A percentile compares a stretch with the other conserved stretches of the same genome.
Conservation (phyloP, 2,329 filamentous ascomycete genomes). For the Aspergillus terreus region DNA sequence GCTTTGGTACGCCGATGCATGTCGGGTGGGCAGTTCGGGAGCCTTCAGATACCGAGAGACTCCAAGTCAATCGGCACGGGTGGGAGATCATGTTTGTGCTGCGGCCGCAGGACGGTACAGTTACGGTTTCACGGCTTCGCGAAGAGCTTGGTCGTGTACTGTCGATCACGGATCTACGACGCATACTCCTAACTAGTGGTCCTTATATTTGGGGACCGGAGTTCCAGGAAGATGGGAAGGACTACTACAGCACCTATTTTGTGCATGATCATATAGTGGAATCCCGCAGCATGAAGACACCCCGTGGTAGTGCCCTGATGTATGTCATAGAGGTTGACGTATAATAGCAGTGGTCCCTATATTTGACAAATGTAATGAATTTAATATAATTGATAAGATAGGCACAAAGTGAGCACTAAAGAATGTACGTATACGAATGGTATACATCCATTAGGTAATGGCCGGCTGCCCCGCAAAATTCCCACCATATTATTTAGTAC, state of each 20-base stretch:
- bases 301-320: neutral
- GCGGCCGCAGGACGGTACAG: neutral
- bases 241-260: neutral
- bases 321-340: neutral
- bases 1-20: neutral
- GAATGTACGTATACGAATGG: neutral
- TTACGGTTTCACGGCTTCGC: neutral
- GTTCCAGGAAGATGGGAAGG: neutral
- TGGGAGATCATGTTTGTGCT: neutral
- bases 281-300: neutral
- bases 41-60: neutral
- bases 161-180: neutral
- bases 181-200: neutral
- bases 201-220: neutral
- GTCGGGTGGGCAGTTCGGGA: neutral
- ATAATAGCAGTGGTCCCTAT: neutral
- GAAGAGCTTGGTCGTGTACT: neutral
- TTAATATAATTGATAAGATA: neutral
- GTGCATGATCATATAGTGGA: neutral
- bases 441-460: neutral
- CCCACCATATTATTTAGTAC: neutral
- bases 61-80: neutral
- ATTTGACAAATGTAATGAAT: neutral
- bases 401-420: neutral
- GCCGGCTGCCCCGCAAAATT: neutral